Percentiles rank a stretch among this genome's conserved stretches.
These are phyloP conservation scores for Entophlyctis luteolus DNA, from an alignment of 192 early-diverging fungal genomes.

Conservation along the genomic window DNA sequence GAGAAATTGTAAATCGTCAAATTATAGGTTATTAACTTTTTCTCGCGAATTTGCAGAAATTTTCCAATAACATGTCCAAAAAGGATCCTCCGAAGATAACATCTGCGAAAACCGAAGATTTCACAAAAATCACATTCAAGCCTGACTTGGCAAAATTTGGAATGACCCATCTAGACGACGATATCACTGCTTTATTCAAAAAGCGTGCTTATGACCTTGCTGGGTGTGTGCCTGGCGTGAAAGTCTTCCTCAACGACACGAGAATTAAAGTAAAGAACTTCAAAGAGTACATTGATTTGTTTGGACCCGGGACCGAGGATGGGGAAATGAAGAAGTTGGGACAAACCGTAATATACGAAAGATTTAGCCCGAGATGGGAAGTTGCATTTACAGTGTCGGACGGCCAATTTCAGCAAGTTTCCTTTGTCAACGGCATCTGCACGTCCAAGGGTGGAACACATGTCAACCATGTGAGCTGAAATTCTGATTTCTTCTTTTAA, in stretches of 20 bases:
- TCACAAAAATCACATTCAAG: slow-evolving; percentile 88
- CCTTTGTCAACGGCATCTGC: slow-evolving; percentile 96
- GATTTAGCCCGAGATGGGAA: slow-evolving; percentile 83
- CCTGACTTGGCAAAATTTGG: slow-evolving; percentile 89
- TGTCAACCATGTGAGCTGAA: slow-evolving; percentile 72
- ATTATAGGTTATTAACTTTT: slow-evolving; percentile 27
- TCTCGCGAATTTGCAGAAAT: slow-evolving; percentile 31
- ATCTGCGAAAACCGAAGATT: slow-evolving; percentile 66
- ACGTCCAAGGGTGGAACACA: slow-evolving; percentile 92
- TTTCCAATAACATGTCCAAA: slow-evolving; percentile 84
- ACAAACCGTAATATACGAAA: slow-evolving; percentile 61
- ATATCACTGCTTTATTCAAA: slow-evolving; percentile 79
- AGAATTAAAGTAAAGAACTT: slow-evolving; percentile 81
- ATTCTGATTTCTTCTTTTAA: slow-evolving; percentile 65
- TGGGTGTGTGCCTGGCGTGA: slow-evolving; percentile 76
- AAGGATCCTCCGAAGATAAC: slow-evolving; percentile 74
- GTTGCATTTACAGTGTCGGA: slow-evolving; percentile 87
- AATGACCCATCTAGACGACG: slow-evolving; percentile 81
- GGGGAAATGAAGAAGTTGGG: slow-evolving; percentile 17
- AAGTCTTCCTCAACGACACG: slow-evolving; percentile 82
- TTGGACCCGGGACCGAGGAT: slow-evolving; percentile 36
- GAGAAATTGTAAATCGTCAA: neutral
- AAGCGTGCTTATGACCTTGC: slow-evolving; percentile 94
- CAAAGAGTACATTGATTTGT: slow-evolving; percentile 85
- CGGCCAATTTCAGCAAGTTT: slow-evolving; percentile 92